Percentiles rank a stretch among this genome's conserved stretches.
Conservation (phyloP, 805 yeast species). For the Zygoascus bituminiphila region DNA sequence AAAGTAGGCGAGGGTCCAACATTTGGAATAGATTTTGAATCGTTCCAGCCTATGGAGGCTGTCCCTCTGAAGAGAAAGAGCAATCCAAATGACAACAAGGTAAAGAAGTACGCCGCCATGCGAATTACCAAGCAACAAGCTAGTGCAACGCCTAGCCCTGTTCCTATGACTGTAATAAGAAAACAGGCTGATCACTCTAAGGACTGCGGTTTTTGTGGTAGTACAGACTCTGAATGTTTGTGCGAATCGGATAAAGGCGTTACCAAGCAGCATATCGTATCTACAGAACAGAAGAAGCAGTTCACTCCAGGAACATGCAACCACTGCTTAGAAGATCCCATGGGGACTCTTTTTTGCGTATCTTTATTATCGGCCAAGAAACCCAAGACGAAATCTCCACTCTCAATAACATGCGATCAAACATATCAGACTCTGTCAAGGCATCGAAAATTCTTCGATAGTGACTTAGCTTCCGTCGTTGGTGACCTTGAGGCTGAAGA, state of each 20-base stretch:
- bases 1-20: neutral
- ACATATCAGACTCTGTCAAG: slow-evolving; percentile 68
- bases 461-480: slow-evolving; percentile 56
- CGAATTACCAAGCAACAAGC: neutral
- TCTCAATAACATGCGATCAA: slow-evolving; percentile 67
- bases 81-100: neutral
- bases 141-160: neutral
- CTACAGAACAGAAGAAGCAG: neutral
- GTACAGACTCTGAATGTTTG: neutral
- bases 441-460: slow-evolving; percentile 55
- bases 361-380: slow-evolving; percentile 22
- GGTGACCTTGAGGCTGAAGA: slow-evolving; percentile 61
- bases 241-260: neutral
- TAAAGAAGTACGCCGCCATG: neutral
- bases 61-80: slow-evolving; percentile 42
- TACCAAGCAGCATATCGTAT: neutral
- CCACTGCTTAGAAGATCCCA: slow-evolving; percentile 79
- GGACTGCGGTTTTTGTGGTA: neutral
- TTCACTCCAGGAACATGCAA: slow-evolving; percentile 57
- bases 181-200: neutral
- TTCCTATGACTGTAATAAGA: neutral
- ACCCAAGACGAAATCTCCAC: slow-evolving; percentile 24
- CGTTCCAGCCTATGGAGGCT: slow-evolving; percentile 55
- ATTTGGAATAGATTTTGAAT: slow-evolving; percentile 24
- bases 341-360: slow-evolving; percentile 81